These are phyloP conservation scores for Escovopsis sp. DNA, from an alignment of 2,329 filamentous ascomycete genomes.

Conservation along the genomic window DNA sequence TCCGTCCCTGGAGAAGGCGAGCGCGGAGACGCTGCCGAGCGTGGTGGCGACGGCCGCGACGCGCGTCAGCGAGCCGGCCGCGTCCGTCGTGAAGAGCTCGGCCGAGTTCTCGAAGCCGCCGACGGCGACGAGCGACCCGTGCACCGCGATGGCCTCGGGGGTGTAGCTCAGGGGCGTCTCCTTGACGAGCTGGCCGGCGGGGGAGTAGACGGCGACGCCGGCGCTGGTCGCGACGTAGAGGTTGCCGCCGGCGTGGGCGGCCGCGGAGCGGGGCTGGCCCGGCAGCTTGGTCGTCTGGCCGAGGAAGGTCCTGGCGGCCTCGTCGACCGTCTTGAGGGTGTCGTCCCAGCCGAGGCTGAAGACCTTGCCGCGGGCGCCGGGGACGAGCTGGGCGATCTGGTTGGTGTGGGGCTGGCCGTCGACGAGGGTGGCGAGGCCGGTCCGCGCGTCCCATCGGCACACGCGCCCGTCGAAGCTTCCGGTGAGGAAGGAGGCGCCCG, in stretches of 20 bases:
- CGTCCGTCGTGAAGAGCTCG: constrained; percentile 48
- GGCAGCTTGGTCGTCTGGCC: constrained; percentile 53
- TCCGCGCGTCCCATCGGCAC: constrained; percentile 65
- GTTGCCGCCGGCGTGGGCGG: constrained; percentile 27
- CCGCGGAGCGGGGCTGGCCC: constrained; percentile 68
- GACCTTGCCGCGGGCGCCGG: constrained; percentile 41
- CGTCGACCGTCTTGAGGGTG: constrained; percentile 65
- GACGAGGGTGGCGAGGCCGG: constrained; percentile 53
- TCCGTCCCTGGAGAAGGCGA: constrained; percentile 76
- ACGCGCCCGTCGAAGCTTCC: constrained; percentile 87
- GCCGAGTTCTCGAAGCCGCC: constrained; percentile 61
- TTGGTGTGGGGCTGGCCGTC: constrained; percentile 76
- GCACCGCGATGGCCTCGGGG: constrained; percentile 58
- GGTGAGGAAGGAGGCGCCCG: constrained; percentile 59
- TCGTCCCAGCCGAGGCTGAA: constrained; percentile 94
- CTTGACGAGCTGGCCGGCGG: constrained; percentile 42
- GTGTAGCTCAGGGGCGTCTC: constrained; percentile 45
- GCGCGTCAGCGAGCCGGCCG: constrained; percentile 38
- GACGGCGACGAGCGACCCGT: constrained; percentile 54
- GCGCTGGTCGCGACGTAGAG: constrained; percentile 44
- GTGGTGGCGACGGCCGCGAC: constrained; percentile 45
- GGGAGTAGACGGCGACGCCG: constrained; percentile 39
- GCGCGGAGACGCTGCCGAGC: constrained; percentile 56
- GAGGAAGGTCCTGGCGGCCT: constrained; percentile 59
- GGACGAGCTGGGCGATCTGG: constrained; percentile 65